Base-by-base conservation (phyloP, 1,139 yeast species). In the Magnusiomyces paraingens region DNA sequence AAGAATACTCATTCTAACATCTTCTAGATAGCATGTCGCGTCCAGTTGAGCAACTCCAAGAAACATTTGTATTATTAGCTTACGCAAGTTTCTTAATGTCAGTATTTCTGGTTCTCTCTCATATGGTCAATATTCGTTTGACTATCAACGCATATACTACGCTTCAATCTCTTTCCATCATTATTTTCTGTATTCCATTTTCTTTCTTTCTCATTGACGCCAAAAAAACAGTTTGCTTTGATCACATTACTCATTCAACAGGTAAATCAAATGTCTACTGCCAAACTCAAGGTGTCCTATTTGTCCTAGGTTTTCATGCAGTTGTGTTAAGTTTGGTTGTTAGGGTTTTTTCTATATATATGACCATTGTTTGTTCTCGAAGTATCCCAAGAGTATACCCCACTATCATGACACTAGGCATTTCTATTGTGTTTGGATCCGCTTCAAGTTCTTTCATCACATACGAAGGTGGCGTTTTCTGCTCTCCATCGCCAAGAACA, bases 121-220 rank as follows among this genome's bases (percentile, higher is more conserved):
- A 59, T n/a, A 39, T 55, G 3, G 60, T 59, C 15, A 58, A 57
- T 41, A 50, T 55, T 2, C 48, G 56, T 18, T 49, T 59, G 54
- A 55, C 55, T 15, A 55, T 59, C 17, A 59, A 56, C 51, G 55
- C 55, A 41, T 59, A 58, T 39, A 58, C 62, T 11, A 59, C 61
- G 11, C 38, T 59, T n/a, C 61, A 59, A 42, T 56, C 62, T 4
- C n/a, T 55, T 14, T 49, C 60, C 15, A 54, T 59, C 18, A 54
- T 58, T 40, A 39, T 51, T 4, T 52, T 50, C 35, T 49, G 53
- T 29, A 47, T 59, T 21, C 56, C 59, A 22, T 47, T 56, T 11
- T 53, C 58, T 1, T 52, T 57, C 18, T 53, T 55, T 26, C 50
- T 55, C 32, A 22, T 48, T 22, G 42, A 51, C 6, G 49, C 47